Evolutionary conservation across 495 filamentous ascomycete genomes (phyloP), one percentile per base, ranked within the genome.

Genomic region (Talaromyces liani): DNA sequence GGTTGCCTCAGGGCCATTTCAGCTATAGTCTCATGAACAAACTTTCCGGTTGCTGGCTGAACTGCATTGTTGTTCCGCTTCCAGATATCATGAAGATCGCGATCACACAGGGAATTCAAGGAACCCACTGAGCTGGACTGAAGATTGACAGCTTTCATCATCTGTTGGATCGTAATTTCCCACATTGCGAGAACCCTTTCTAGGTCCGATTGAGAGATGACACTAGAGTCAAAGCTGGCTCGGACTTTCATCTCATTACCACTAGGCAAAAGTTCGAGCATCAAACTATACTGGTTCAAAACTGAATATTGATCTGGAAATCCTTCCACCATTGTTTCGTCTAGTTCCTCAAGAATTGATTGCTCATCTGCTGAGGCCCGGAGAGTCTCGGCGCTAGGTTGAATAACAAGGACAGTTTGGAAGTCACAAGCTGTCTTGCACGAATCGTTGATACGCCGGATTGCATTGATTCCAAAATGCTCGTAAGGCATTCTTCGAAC

Each of bases 381-480:
- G 33, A 6, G 4, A 14, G 14, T 45, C 8, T 45, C 41, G 16
- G 9, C 7, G 41, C 12, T 18, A 45, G 71, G 69, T 54, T 73
- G 68, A 9, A 71, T 66, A 4, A 66, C 61, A 18, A 73, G 25
- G 31, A 80, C 63, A 18, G 71, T 79, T 56, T 72, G 69, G 65
- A 81, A 81, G 10, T 70, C 64, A 56, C 79, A 78, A 0, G 72
- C 75, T 6, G 61, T 66, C 9, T 64, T 60, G 7, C 70, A 67
- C 16, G 77, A 70, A 4, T 51, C 27, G 53, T 67, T 64, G 1
- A 79, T 62, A n/a, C 60, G 67, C 20, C 68, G 69, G 27, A 81
- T 74, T 57, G 73, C 70, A 58, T 81, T 79, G 77, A 89, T 69
- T 1, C 86, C 86, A 34, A 77, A 69, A 51, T 87, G 83, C 68